phyloP scores from a whole-genome alignment of 2,329 filamentous ascomycete genomes.

The Penicillium sp. region DNA sequence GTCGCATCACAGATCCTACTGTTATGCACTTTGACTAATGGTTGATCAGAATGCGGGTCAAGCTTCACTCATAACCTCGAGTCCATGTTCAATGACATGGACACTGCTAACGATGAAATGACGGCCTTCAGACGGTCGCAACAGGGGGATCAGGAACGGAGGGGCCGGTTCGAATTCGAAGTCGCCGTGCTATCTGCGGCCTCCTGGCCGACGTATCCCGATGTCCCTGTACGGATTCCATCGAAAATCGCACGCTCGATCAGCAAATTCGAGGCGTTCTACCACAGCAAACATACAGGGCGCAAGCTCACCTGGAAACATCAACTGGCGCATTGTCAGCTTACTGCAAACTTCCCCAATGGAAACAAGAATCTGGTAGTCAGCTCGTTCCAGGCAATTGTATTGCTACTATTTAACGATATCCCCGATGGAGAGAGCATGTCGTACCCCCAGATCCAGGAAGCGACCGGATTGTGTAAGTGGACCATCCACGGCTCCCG shows the following conservation, averaged over 20 bases:
- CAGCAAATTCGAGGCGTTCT: constrained; percentile 78
- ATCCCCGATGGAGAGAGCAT: constrained; percentile 62
- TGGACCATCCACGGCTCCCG: background rate
- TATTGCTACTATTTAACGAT: constrained; percentile 86
- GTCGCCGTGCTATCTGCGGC: constrained; percentile 89
- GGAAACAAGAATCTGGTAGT: constrained; percentile 86
- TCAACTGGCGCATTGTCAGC: constrained; percentile 81
- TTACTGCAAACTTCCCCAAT: constrained; percentile 76
- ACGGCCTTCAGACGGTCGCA: constrained; percentile 70
- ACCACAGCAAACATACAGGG: constrained; percentile 85
- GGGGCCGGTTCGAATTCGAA: constrained; percentile 54
- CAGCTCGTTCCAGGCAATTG: constrained; percentile 86
- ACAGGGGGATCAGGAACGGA: constrained; percentile 59
- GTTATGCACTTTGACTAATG: constrained; percentile 1
- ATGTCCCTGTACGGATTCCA: constrained; percentile 72
- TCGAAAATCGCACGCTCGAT: constrained; percentile 72
- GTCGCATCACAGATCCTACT: constrained; percentile 10
- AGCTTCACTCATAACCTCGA: constrained; percentile 96
- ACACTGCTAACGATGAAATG: constrained; percentile 91
- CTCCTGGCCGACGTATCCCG: constrained; percentile 89
- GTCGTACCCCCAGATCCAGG: constrained; percentile 71
- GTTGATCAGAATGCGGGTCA: constrained; percentile 73
- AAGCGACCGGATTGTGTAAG: constrained; percentile 69
- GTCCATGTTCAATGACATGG: constrained; percentile 99
- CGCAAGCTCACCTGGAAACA: constrained; percentile 90